A percentile compares a stretch with the other conserved stretches of the same genome.
These are phyloP conservation scores for Dactylellina cionopaga DNA, from an alignment of 2,329 filamentous ascomycete genomes.

Conservation along the genomic window DNA sequence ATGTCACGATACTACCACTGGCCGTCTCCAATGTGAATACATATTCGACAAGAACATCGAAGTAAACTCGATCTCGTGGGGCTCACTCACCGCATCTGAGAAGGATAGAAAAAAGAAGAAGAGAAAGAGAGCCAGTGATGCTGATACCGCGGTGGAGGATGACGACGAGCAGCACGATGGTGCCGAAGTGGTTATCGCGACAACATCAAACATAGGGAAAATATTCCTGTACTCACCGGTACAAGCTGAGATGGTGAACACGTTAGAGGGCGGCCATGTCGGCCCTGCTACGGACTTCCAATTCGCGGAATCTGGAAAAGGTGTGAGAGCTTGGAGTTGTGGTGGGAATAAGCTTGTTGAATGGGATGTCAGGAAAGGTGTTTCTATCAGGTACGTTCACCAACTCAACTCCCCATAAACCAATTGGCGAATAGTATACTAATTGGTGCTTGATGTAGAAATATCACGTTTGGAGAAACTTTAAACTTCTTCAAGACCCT, in stretches of 20 bases:
- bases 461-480: slow-evolving; percentile 58
- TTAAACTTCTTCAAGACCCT: slow-evolving; percentile 62
- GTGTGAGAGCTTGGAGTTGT: slow-evolving; percentile 66
- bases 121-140: slow-evolving; percentile 63
- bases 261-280: slow-evolving; percentile 63
- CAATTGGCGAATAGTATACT: neutral
- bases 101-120: slow-evolving; percentile 63
- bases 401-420: neutral
- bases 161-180: slow-evolving; percentile 39
- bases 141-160: slow-evolving; percentile 55
- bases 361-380: slow-evolving; percentile 64
- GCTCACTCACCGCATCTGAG: slow-evolving; percentile 60
- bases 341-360: slow-evolving; percentile 67
- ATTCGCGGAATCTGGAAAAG: slow-evolving; percentile 62
- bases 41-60: slow-evolving; percentile 63
- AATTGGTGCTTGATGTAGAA: slow-evolving; percentile 15
- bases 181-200: slow-evolving; percentile 63
- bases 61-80: slow-evolving; percentile 66
- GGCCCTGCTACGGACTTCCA: slow-evolving; percentile 66
- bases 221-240: slow-evolving; percentile 65
- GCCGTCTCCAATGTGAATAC: slow-evolving; percentile 66
- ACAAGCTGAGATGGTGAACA: slow-evolving; percentile 64
- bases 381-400: slow-evolving; percentile 61
- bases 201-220: slow-evolving; percentile 65
- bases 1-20: slow-evolving; percentile 66